Base-by-base conservation (phyloP, 2,329 filamentous ascomycete genomes). In the Fusarium sp. region DNA sequence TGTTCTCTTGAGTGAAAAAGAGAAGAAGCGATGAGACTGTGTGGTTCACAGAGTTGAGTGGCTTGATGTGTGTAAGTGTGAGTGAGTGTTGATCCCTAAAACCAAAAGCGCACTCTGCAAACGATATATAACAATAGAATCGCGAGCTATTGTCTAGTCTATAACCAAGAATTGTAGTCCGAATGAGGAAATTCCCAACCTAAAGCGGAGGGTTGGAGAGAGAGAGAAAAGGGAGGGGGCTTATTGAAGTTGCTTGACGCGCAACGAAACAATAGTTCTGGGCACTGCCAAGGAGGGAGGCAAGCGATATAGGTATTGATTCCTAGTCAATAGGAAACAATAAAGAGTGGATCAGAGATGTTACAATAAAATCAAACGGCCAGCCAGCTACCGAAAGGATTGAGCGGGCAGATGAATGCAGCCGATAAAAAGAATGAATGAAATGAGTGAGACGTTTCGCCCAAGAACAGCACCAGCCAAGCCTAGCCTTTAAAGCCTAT, bases 301-400 rank as follows among this genome's bases (percentile, higher is more conserved):
- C 60, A 68, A 68, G 65, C 23, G 56, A 64, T 58, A 47, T 32
- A 43, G 47, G 37, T 58, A 48, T 19, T 39, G 32, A 33, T 62
- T 62, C 53, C 52, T 56, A 55, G 35, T 59, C 56, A 73, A 73
- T 57, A 67, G 49, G 32, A 47, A 43, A 44, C 56, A 62, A 54
- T 39, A 56, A 35, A 53, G 47, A 56, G 48, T 57, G 52, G 37
- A 35, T 39, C 27, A 33, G 30, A 54, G 41, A 45, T 10, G 20
- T 17, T 35, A 44, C 55, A 56, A 56, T 60, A 17, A 49, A 60
- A 66, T 37, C 17, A n/a, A 37, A 70, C 55, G 69, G 69, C 51
- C 56, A 70, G 65, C 72, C 71, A 77, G 74, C 71, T 73, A 72
- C 74, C 74, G 73, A 56, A 78, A 75, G 67, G 75, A 78, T 74